Evolutionary conservation across 495 filamentous ascomycete genomes (phyloP), one percentile per base, ranked within the genome.

Genomic region (Cairneyella variabilis): DNA sequence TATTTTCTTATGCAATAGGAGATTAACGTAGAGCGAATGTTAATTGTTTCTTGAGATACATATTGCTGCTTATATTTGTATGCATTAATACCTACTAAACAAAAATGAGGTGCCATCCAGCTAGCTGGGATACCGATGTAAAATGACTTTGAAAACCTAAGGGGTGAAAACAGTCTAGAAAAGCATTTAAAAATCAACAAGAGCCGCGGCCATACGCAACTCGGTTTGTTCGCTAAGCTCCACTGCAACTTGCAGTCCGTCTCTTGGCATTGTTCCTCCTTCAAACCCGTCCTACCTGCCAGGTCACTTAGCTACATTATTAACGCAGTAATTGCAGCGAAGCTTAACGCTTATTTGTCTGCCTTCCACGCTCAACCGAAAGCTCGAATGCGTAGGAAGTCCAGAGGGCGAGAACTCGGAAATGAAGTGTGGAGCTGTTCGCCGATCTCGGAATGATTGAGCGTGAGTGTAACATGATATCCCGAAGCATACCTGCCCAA

Each of bases 351-450:
- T 53, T 45, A 53, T 45, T 32, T 44, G 39, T 32, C 40, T 22
- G n/a, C 50, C 50, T 53, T 53, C 27, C 21, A 53, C 50, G 50
- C 39, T 53, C 21, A 53, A 53, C 50, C 3, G 50, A 53, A 27
- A 53, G 20, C 20, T 53, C 18, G 50, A 53, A 53, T 53, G 27
- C 39, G 39, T 3, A 53, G 50, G 28, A 32, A 44, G 22, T 17
- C 50, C 27, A 53, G 50, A 53, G 50, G 45, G 22, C 18, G 28
- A 44, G 50, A 53, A 53, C 50, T 53, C 50, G 26, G 50, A 22
- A 41, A 53, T 12, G 50, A 53, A 53, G 50, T 53, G n/a, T 53
- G 21, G 34, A 37, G 20, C 17, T 11, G 48, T 34, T 51, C 30
- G 20, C 41, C 36, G 20, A 36, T 30, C 48, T 51, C 23, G 48